Conservation (phyloP, 1,284 basidiomycete genomes). For the Sphaerobolus stellatus region DNA sequence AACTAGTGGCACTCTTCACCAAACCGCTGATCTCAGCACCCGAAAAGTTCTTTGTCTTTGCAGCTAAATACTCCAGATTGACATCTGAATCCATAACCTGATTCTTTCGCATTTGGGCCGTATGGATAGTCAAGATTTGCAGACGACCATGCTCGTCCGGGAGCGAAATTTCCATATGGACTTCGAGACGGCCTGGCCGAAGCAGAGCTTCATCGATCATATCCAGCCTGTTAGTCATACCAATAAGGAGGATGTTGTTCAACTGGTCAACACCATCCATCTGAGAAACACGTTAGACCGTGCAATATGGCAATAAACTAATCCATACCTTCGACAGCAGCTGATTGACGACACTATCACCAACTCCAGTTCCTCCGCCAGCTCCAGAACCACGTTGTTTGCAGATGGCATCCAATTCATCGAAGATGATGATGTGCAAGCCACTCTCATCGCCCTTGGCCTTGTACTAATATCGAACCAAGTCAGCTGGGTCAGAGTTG, state of each 20-base stretch:
- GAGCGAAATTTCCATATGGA: slow-evolving; percentile 99
- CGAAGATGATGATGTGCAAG: slow-evolving; percentile 99
- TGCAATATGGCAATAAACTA: slow-evolving; percentile 15
- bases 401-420: slow-evolving; percentile 98
- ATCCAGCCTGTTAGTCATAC: slow-evolving; percentile 98
- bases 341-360: slow-evolving; percentile 98
- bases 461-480: slow-evolving; percentile 69
- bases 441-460: slow-evolving; percentile 98
- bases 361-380: slow-evolving; percentile 91
- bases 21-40: slow-evolving; percentile 96
- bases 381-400: slow-evolving; percentile 90
- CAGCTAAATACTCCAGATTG: slow-evolving; percentile 80
- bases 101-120: slow-evolving; percentile 90
- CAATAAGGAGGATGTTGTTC: slow-evolving; percentile 99
- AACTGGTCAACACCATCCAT: slow-evolving; percentile 99
- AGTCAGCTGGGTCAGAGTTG: slow-evolving; percentile 2
- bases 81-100: slow-evolving; percentile 91
- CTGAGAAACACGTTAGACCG: slow-evolving; percentile 38
- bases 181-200: slow-evolving; percentile 97
- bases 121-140: slow-evolving; percentile 97
- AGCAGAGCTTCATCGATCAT: slow-evolving; percentile 99
- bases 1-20: slow-evolving; percentile 97
- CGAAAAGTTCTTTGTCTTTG: slow-evolving; percentile 93
- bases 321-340: slow-evolving; percentile 96
- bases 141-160: slow-evolving; percentile 92